Evolutionary conservation across 2,329 filamentous ascomycete species (phyloP).

Genomic region (Alternaria triticimaculans): DNA sequence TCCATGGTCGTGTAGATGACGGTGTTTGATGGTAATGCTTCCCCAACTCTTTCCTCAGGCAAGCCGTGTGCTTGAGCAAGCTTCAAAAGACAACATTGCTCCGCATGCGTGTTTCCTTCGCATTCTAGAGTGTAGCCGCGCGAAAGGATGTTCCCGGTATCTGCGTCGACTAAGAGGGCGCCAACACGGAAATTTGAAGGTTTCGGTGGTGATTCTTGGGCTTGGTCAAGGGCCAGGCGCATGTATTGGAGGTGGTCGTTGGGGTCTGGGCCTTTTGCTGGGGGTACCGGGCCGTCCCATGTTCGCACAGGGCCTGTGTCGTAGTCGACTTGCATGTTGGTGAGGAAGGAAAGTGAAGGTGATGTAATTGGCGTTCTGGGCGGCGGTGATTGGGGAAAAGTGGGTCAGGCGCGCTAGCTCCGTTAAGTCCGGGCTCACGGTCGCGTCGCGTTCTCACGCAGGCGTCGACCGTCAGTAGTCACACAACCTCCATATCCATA

Average conservation of each 20-base stretch:
- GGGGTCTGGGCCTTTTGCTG: constrained; percentile 26
- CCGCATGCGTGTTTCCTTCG: constrained; percentile 92
- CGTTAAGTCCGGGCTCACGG: constrained; percentile 31
- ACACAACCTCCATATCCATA: constrained; percentile 9
- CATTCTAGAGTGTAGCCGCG: constrained; percentile 92
- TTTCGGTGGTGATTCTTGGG: constrained; percentile 79
- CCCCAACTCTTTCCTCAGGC: constrained; percentile 62
- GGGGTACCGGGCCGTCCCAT: constrained; percentile 28
- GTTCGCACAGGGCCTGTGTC: constrained; percentile 23
- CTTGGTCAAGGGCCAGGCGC: constrained; percentile 75
- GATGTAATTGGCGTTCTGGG: constrained; percentile 11
- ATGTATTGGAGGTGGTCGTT: constrained; percentile 61
- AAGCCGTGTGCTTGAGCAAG: constrained; percentile 52
- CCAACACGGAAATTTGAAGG: constrained; percentile 94
- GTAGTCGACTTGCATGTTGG: constrained; percentile 27
- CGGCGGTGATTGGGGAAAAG: neutral
- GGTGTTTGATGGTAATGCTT: constrained; percentile 60
- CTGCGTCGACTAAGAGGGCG: constrained; percentile 75
- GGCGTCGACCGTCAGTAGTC: neutral
- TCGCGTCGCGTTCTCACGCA: constrained; percentile 33
- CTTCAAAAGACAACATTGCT: constrained; percentile 90
- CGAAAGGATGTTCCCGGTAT: constrained; percentile 67
- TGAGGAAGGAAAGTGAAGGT: constrained; percentile 11
- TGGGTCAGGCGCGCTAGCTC: constrained; percentile 16
- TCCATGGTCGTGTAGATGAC: constrained; percentile 93